Evolutionary conservation across 2,329 filamentous ascomycete species (phyloP), one percentile per base, ranked within the genome.

Genomic region (Verticillium albo-atrum): DNA sequence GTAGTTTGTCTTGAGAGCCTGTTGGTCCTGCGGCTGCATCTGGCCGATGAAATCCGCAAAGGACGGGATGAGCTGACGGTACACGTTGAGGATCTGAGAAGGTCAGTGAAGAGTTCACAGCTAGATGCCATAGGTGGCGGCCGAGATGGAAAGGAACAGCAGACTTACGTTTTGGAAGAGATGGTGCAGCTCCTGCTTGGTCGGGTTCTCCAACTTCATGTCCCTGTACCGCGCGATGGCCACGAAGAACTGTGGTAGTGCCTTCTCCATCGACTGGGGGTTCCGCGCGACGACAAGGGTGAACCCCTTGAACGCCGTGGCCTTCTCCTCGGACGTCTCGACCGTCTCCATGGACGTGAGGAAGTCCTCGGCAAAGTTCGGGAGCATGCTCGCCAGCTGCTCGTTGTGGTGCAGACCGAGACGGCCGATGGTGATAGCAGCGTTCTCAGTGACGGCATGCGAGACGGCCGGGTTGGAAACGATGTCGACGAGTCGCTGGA

Each of bases 311-410:
- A 98, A 91, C 0, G 95, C 94, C 27, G 93, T 93, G 1, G 90
- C 92, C 77, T 99, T 99, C 75, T 99, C 95, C 62, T 96, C 91
- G 2, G 92, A 94, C 68, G 91, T 89, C 57, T 92, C 89, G 32
- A 98, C 89, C 63, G 92, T 90, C 61, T 86, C 84, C 84, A 99
- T 96, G 3, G 89, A 86, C 56, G 80, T 82, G 58, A 99, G 76
- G 77, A 97, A 98, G 35, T 90, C 85, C 35, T 89, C 86, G 0
- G 94, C 92, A 72, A 96, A 96, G 32, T 85, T 88, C 20, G 84
- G 82, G 42, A 99, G 83, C 62, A 91, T 89, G 1, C 92, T 88
- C 1, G 92, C 91, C 58, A 99, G 79, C 57, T 87, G 80, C 54
- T 91, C 86, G 9, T 89, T 83, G 70, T 90, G 94, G 61, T 89